These are phyloP conservation scores for Telfairia occidentalis DNA, from an alignment of 331 rosid genomes.

Conservation along the genomic window DNA sequence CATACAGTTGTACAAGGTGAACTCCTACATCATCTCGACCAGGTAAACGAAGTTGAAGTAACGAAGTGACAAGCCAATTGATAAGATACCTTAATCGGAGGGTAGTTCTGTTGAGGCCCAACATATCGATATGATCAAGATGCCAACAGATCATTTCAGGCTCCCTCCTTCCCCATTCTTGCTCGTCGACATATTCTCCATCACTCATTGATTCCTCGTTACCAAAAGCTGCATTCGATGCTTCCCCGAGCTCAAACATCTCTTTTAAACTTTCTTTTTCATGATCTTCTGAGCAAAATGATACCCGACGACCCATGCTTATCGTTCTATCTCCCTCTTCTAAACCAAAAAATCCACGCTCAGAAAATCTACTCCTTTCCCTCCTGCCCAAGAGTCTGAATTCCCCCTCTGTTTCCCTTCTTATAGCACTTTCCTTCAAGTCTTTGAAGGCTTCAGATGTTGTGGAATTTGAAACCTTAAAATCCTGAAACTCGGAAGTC, in stretches of 20 bases:
- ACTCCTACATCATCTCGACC: constrained; percentile 17
- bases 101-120: constrained; percentile 42
- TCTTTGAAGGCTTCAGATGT: constrained; percentile 4
- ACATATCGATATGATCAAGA: constrained; percentile 37
- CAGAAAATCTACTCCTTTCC: constrained; percentile 29
- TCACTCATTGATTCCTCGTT: constrained; percentile 28
- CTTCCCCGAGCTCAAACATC: constrained; percentile 27
- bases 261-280: constrained; percentile 18
- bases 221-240: constrained; percentile 18
- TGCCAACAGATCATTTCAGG: constrained; percentile 33
- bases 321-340: constrained; percentile 26
- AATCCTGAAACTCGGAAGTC: constrained; percentile 16
- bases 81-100: constrained; percentile 34
- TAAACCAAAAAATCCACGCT: constrained; percentile 27
- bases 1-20: constrained; percentile 38
- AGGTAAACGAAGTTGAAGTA: constrained; percentile 37
- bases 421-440: constrained; percentile 36
- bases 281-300: constrained; percentile 24
- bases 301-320: constrained; percentile 32
- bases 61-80: constrained; percentile 45
- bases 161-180: constrained; percentile 37
- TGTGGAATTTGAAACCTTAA: constrained; percentile 15
- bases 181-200: constrained; percentile 29
- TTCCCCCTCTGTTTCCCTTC: constrained; percentile 48
- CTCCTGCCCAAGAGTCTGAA: constrained; percentile 40